A percentile compares a stretch with the other conserved stretches of the same genome.
phyloP scores from a whole-genome alignment of 768 basidiomycete species.

The Leccinellum luteum region DNA sequence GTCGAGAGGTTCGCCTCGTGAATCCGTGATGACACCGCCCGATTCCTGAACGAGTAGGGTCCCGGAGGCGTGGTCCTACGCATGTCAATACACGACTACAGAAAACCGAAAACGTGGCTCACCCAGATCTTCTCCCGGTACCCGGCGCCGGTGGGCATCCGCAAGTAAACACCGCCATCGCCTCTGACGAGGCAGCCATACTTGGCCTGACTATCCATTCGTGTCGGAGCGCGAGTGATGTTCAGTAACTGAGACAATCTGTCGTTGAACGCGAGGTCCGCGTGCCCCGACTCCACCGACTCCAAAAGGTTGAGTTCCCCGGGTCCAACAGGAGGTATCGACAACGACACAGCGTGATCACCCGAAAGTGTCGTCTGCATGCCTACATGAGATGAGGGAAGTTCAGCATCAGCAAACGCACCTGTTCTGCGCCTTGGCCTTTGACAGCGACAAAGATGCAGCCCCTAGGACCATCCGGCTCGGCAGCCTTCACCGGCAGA shows the following conservation, averaged over 20 bases:
- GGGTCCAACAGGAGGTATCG: slow-evolving; percentile 43
- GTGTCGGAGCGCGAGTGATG: slow-evolving; percentile 60
- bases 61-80: slow-evolving; percentile 91
- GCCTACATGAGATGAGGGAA: neutral
- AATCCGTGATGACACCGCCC: slow-evolving; percentile 86
- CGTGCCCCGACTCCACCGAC: slow-evolving; percentile 89
- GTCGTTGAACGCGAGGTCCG: slow-evolving; percentile 83
- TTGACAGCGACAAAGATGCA: slow-evolving; percentile 85
- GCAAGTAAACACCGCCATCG: slow-evolving; percentile 78
- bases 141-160: slow-evolving; percentile 73
- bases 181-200: slow-evolving; percentile 85
- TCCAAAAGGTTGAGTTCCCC: slow-evolving; percentile 72
- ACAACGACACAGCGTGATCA: slow-evolving; percentile 45
- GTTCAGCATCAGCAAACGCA: slow-evolving; percentile 20
- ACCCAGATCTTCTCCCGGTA: slow-evolving; percentile 99
- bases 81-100: neutral
- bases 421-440: slow-evolving; percentile 81
- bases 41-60: slow-evolving; percentile 83
- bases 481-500: slow-evolving; percentile 54
- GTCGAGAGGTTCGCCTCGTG: slow-evolving; percentile 71
- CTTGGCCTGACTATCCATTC: slow-evolving; percentile 98
- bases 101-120: slow-evolving; percentile 9
- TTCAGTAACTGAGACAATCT: slow-evolving; percentile 65
- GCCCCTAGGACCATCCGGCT: slow-evolving; percentile 63
- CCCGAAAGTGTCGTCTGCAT: slow-evolving; percentile 53